phyloP scores from a whole-genome alignment of 352 stramenopile genomes.

The Globisporangium orthogonon region DNA sequence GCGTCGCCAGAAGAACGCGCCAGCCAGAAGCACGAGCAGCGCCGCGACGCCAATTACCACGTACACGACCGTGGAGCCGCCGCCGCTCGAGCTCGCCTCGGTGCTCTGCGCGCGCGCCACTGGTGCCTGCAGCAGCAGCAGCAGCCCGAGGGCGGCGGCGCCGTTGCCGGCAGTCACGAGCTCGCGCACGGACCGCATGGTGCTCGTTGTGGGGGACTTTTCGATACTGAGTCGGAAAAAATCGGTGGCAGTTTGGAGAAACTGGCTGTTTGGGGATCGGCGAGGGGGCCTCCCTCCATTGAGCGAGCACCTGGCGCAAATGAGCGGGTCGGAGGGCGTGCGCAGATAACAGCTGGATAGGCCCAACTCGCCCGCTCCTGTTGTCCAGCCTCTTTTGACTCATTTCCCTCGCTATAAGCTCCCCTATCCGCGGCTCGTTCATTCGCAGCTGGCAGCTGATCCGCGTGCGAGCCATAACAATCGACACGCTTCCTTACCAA shows the following conservation, averaged over 20 bases:
- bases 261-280: slow-evolving; percentile 1
- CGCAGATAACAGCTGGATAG: neutral
- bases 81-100: slow-evolving; percentile 9
- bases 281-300: neutral
- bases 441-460: no score
- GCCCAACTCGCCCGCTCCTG: neutral
- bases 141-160: slow-evolving; percentile 5
- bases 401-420: neutral
- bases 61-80: slow-evolving; percentile 41
- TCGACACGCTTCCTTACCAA: neutral
- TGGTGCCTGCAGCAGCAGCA: slow-evolving; percentile 9
- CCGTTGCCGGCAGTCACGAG: neutral
- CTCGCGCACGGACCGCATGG: slow-evolving; percentile 7
- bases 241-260: neutral
- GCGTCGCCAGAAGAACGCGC: slow-evolving; percentile 47
- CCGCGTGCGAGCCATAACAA: neutral
- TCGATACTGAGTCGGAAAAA: slow-evolving; percentile 1
- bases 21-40: slow-evolving; percentile 38
- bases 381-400: neutral
- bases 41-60: slow-evolving; percentile 48
- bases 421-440: no score
- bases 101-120: slow-evolving; percentile 9
- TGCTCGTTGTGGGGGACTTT: neutral
- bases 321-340: neutral
- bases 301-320: neutral